A percentile compares a stretch with the other conserved stretches of the same genome.
phyloP scores from a whole-genome alignment of 441 rosid genomes.

The Gossypium schwendimanii region DNA sequence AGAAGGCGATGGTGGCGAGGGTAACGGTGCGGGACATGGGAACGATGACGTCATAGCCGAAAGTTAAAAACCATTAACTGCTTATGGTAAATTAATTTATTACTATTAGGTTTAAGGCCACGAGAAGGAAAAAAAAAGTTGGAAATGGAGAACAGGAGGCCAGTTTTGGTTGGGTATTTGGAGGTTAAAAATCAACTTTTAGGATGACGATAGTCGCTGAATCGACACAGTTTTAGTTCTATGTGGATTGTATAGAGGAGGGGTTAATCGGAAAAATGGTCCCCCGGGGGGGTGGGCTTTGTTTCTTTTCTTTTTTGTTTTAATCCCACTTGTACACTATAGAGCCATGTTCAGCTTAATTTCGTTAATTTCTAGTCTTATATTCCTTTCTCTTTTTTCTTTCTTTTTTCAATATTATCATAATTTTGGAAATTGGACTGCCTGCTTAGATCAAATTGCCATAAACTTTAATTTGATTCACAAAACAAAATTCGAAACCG shows the following conservation, averaged over 20 bases:
- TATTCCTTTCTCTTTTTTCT: no score
- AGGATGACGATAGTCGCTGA: conserved; percentile 11
- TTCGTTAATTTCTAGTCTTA: background rate
- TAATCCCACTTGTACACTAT: conserved; percentile 9
- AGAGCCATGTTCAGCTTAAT: conserved; percentile 12
- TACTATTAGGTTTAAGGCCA: background rate
- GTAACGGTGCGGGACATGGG: conserved; percentile 24
- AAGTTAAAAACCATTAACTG: conserved; percentile 21
- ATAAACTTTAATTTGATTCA: no score
- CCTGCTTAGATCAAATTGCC: no score
- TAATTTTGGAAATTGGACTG: no score
- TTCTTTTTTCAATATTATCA: background rate
- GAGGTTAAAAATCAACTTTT: background rate
- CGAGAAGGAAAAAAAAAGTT: background rate
- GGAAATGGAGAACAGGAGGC: background rate
- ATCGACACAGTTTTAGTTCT: conserved; percentile 19
- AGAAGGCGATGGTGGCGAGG: conserved; percentile 40
- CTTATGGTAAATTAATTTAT: background rate
- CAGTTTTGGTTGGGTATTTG: conserved; percentile 20
- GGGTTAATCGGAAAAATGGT: conserved; percentile 19
- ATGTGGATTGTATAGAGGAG: conserved; percentile 25
- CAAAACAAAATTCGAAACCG: no score
- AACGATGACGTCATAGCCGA: conserved; percentile 34
- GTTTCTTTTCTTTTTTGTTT: background rate
- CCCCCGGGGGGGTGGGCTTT: background rate